Evolutionary conservation across 108 stramenopile species (phyloP).

Genomic region (Epithemia pelagica): DNA sequence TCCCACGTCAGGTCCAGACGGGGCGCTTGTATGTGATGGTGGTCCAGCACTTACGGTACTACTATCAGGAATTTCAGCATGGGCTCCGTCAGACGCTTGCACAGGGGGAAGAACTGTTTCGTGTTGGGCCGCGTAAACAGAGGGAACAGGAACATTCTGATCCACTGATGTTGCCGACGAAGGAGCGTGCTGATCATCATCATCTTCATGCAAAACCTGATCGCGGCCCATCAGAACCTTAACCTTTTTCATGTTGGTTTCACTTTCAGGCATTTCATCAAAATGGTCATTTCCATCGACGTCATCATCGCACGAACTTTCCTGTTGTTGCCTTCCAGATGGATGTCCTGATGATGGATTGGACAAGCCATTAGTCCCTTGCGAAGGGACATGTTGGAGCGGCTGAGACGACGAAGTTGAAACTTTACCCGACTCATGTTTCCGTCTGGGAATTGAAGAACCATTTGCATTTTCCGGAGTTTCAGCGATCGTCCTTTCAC

Average conservation of each 20-base stretch:
- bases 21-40: background rate
- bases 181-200: slow-evolving; percentile 5
- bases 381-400: slow-evolving; percentile 3
- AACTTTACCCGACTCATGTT: background rate
- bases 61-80: background rate
- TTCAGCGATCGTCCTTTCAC: slow-evolving; percentile 56
- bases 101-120: background rate
- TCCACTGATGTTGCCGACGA: background rate
- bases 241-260: slow-evolving; percentile 75
- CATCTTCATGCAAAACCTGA: slow-evolving; percentile 52
- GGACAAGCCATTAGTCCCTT: slow-evolving; percentile 3
- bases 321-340: slow-evolving; percentile 7
- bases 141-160: background rate
- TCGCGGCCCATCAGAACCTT: slow-evolving; percentile 85
- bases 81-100: background rate
- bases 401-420: background rate
- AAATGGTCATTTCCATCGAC: slow-evolving; percentile 52
- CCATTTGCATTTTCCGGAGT: slow-evolving; percentile 3
- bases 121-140: background rate
- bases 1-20: background rate
- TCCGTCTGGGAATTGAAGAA: background rate
- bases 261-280: slow-evolving; percentile 84
- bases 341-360: background rate
- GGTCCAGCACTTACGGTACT: background rate
- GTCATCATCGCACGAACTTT: slow-evolving; percentile 15